A percentile compares a stretch with the other conserved stretches of the same genome.
These are phyloP conservation scores for Rehmannia glutinosa DNA, from an alignment of 257 asterid genomes.

Conservation along the genomic window DNA sequence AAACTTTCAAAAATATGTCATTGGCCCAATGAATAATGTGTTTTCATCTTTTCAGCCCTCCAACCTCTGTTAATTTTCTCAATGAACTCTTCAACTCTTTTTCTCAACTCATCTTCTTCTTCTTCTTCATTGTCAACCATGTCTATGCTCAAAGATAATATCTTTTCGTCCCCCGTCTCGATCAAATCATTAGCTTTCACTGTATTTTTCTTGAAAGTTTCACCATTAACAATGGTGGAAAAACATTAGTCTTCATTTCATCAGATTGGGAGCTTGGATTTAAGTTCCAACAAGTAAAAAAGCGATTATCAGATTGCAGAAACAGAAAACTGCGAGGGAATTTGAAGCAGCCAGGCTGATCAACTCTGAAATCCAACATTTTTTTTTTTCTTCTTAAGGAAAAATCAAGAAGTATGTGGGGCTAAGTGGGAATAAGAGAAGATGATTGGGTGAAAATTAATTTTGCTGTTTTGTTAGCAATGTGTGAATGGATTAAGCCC, in stretches of 20 bases:
- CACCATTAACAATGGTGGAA: neutral
- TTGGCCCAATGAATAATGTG: constrained; percentile 12
- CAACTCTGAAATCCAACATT: constrained; percentile 48
- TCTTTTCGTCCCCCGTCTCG: constrained; percentile 8
- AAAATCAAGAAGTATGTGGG: neutral
- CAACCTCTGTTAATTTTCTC: constrained; percentile 45
- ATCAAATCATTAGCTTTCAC: constrained; percentile 2
- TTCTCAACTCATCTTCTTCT: constrained; percentile 37
- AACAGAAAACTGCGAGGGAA: constrained; percentile 57
- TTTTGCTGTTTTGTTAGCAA: neutral
- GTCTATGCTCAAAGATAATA: constrained; percentile 18
- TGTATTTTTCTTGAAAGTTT: neutral
- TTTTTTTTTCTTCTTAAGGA: neutral
- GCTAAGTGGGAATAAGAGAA: neutral
- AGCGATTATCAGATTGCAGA: constrained; percentile 63
- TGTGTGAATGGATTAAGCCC: neutral
- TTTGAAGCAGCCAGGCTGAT: constrained; percentile 50
- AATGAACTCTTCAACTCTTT: constrained; percentile 51
- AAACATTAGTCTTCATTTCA: neutral
- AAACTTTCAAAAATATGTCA: neutral
- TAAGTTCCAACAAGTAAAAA: constrained; percentile 46
- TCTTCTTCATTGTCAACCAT: constrained; percentile 17
- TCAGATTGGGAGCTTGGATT: constrained; percentile 10
- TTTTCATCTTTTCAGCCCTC: constrained; percentile 44
- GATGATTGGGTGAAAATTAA: neutral